Base-by-base conservation (phyloP, 331 rosid species). In the Telfairia occidentalis region DNA sequence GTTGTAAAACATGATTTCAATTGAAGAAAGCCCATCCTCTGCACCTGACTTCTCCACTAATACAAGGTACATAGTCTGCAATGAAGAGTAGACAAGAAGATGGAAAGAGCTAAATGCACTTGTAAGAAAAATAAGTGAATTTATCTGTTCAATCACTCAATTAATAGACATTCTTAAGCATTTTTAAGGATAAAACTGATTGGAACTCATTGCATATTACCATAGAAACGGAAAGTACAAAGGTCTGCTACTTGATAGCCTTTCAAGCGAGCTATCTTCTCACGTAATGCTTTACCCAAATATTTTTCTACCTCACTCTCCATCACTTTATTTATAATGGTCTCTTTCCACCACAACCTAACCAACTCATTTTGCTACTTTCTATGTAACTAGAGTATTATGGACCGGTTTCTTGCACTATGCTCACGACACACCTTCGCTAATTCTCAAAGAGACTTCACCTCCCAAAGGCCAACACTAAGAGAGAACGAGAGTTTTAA, bases 51-150 rank as follows among this genome's bases (percentile, higher is more conserved):
- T 92, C 86, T 95, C 96, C 82, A 95, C 97, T 82, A 95, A 81
- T 61, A 95, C 90, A 65, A 95, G 96, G 88, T 90, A 95, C 99
- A 95, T 95, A 82, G 97, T 95, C 99, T 92, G 92, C 82, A 79
- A 53, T 49, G n/a, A 28, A 64, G 53, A 29, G 73, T 64, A 81
- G n/a, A 58, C 72, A 9, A 60, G 42, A 29, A 60, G 67, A 79
- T 34, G 78, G 61, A 73, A 54, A 34, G 30, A 69, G 57, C 24
- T 45, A 66, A 70, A 35, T 67, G 73, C 63, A n/a, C 43, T 24
- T 57, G 2, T 63, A 28, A 49, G 54, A 38, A 55, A 34, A 58
- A 52, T 7, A 30, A 21, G 59, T 35, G 45, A 59, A 42, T 57
- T 75, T 21, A 57, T 3, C 10, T 5, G 34, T 24, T 10, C 50